These are phyloP conservation scores for Podospora bellae-mahoneyi DNA, from an alignment of 495 filamentous ascomycete genomes.

Conservation along the genomic window DNA sequence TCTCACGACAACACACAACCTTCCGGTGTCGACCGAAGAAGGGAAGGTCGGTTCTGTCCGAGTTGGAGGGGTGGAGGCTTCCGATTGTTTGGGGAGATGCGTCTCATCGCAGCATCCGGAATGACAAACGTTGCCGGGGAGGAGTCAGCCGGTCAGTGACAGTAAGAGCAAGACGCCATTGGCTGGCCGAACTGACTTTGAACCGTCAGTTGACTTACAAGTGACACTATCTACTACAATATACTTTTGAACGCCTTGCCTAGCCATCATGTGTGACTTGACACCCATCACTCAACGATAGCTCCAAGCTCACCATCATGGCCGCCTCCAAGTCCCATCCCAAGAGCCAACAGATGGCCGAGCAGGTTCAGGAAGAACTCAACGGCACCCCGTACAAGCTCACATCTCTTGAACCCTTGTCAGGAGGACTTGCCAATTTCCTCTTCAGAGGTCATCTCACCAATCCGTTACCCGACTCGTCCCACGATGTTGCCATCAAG, in stretches of 20 bases:
- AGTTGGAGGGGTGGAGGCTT: background rate
- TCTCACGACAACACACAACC: background rate
- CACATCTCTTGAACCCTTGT: constrained; percentile 45
- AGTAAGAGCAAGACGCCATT: background rate
- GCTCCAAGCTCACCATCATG: background rate
- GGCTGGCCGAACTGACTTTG: background rate
- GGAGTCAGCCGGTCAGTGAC: background rate
- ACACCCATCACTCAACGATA: background rate
- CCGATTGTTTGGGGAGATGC: background rate
- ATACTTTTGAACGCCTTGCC: background rate
- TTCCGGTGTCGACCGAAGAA: background rate
- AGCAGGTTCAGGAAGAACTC: constrained; percentile 33
- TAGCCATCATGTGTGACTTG: background rate
- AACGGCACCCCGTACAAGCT: constrained; percentile 48
- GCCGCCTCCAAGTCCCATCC: constrained; percentile 14
- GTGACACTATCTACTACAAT: background rate
- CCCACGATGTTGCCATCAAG: constrained; percentile 51
- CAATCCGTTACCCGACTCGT: constrained; percentile 38
- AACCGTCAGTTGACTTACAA: background rate
- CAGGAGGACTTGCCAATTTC: constrained; percentile 59
- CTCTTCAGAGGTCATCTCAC: constrained; percentile 52
- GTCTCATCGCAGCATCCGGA: background rate
- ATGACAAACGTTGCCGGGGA: background rate
- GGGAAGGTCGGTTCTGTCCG: background rate
- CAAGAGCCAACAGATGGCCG: constrained; percentile 21